Evolutionary conservation across 164 flowering plant species (phyloP), one percentile per base, ranked within the genome.

Genomic region (Vitis rupestris): DNA sequence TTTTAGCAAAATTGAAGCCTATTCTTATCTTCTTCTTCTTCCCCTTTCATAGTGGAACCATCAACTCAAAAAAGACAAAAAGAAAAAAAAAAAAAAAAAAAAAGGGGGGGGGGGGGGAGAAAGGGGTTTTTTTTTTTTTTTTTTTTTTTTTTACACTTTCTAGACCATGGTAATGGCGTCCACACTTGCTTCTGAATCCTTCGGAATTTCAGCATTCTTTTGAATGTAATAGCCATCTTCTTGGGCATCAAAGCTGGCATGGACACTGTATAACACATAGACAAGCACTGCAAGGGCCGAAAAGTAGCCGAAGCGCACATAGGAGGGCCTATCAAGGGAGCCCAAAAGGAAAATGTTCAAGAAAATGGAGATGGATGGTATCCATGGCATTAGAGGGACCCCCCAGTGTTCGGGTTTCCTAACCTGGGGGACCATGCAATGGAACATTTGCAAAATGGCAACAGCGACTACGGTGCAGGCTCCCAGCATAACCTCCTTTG

Each of bases 301-400:
- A 70, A 91, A 95, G 73, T 86, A 74, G 16, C 82, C 92, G 59
- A 95, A 95, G 49, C 99, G 71, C 6, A 80, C 66, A 50, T 88
- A 95, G 2, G 99, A 95, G 0, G 90, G 87, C 6, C 89, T 78
- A 65, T 91, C 90, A 2, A 91, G 83, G 5, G 90, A 75, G 23
- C 96, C 98, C 76, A 95, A 58, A 83, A 95, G 65, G 79, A 95
- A 95, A 44, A 95, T 77, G 73, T 93, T 93, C 66, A 95, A 78
- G 72, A 90, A 91, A 64, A 93, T 87, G 3, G 97, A 90, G 3
- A 80, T 49, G 9, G 87, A 82, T 4, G 99, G 98, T 8, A 90
- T 69, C 97, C 95, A 93, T 9, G 99, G 99, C 99, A 93, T 93
- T 52, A 88, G 59, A 0, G 98, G 99, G 29, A 93, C 94, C 2